Percentiles rank a stretch among this genome's conserved stretches.
phyloP scores from a whole-genome alignment of 345 rosid genomes.

The Linum usitatissimum region DNA sequence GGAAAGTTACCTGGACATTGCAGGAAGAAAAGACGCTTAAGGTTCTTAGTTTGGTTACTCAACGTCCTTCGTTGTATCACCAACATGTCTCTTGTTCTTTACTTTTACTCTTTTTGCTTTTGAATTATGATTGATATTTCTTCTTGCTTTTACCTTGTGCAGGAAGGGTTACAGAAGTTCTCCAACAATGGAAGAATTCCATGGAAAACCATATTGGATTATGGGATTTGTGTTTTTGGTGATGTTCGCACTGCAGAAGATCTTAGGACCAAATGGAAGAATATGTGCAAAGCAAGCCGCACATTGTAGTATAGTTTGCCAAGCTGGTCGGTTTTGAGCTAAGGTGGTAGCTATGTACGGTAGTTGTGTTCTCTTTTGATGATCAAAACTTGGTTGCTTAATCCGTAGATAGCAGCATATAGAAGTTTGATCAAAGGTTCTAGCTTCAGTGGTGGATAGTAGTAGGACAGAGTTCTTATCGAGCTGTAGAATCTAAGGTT shows the following conservation, averaged over 20 bases:
- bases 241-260: background rate
- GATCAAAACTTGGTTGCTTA: too few species aligned
- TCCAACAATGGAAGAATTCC: background rate
- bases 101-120: background rate
- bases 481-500: too few species aligned
- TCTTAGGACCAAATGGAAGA: slow-evolving; percentile 1
- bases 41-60: background rate
- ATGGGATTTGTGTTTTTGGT: background rate
- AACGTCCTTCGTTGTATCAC: background rate
- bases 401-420: too few species aligned
- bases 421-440: too few species aligned
- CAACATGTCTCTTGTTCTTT: background rate
- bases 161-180: slow-evolving; percentile 2
- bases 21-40: background rate
- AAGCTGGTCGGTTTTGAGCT: too few species aligned
- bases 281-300: background rate
- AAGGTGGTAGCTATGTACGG: too few species aligned
- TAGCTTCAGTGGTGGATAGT: too few species aligned
- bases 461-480: too few species aligned
- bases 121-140: background rate
- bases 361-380: too few species aligned
- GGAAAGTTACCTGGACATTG: background rate
- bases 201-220: background rate
- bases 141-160: background rate
- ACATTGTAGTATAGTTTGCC: too few species aligned